Conservation (phyloP, 805 yeast genomes). For the Ogataea haglerorum region DNA sequence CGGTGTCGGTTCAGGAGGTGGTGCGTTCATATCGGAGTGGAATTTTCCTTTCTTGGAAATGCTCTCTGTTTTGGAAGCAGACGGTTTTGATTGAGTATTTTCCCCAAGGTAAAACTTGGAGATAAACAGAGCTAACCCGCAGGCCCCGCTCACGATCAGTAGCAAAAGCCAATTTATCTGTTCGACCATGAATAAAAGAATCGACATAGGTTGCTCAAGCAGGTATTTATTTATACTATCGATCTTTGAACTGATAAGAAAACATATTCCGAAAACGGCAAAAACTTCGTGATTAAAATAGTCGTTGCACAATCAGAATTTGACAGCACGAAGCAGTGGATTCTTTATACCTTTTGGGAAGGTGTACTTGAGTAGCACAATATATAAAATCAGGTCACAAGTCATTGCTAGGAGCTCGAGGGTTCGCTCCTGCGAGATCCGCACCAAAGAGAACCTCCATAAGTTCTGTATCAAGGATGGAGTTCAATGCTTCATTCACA, state of each 20-base stretch:
- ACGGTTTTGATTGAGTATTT: not conserved
- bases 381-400: not conserved
- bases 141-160: conserved; percentile 26
- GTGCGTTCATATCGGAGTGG: conserved; percentile 26
- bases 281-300: conserved; percentile 8
- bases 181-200: conserved; percentile 1
- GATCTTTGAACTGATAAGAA: not conserved
- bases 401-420: conserved; percentile 4
- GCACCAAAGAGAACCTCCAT: conserved; percentile 33
- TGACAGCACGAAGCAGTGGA: conserved; percentile 8
- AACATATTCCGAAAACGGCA: conserved; percentile 19
- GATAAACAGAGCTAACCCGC: conserved; percentile 10
- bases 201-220: not conserved
- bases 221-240: not conserved
- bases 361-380: not conserved
- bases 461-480: conserved; percentile 30
- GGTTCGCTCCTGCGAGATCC: conserved; percentile 16
- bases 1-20: conserved; percentile 51
- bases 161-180: conserved; percentile 17
- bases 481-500: conserved; percentile 27
- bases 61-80: conserved; percentile 1
- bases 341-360: conserved; percentile 5
- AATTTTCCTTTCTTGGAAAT: conserved; percentile 18
- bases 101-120: conserved; percentile 17
- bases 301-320: not conserved